phyloP scores from a whole-genome alignment of 2,329 filamentous ascomycete species.

The Graphium sp. region DNA sequence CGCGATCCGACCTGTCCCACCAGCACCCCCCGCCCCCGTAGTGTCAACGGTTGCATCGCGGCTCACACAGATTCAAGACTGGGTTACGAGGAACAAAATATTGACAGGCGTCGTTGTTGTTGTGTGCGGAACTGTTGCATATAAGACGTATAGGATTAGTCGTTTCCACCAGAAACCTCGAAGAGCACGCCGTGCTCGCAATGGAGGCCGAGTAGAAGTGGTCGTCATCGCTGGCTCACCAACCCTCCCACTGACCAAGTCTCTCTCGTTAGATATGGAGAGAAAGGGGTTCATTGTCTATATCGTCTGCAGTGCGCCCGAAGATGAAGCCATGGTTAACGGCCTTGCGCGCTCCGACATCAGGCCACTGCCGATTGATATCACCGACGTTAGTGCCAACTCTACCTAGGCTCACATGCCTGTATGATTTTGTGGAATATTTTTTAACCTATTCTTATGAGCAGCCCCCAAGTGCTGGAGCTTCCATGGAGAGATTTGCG shows the following conservation, averaged over 20 bases:
- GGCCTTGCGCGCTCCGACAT: constrained; percentile 68
- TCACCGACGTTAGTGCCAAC: constrained; percentile 48
- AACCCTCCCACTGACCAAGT: constrained; percentile 66
- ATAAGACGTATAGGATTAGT: constrained; percentile 29
- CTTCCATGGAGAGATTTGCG: constrained; percentile 56
- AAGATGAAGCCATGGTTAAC: constrained; percentile 69
- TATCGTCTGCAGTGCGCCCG: constrained; percentile 67
- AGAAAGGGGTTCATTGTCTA: constrained; percentile 87
- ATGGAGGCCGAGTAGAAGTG: constrained; percentile 77
- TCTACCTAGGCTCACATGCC: no score
- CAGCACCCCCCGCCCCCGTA: constrained; percentile 18
- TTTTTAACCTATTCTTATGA: not conserved
- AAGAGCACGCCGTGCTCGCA: constrained; percentile 61
- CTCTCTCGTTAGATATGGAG: constrained; percentile 74
- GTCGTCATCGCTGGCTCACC: constrained; percentile 78
- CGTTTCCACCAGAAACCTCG: constrained; percentile 49
- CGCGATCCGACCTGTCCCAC: constrained; percentile 39
- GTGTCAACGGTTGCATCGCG: constrained; percentile 16
- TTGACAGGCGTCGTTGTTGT: constrained; percentile 56
- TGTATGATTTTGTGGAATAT: no score
- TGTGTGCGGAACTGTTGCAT: constrained; percentile 48
- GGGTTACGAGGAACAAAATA: constrained; percentile 57
- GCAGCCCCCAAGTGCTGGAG: constrained; percentile 50
- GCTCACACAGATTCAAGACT: constrained; percentile 44
- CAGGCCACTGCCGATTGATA: constrained; percentile 64